Evolutionary conservation across 2,329 filamentous ascomycete genomes (phyloP).

Genomic region (Scopulariopsis brevicaulis): DNA sequence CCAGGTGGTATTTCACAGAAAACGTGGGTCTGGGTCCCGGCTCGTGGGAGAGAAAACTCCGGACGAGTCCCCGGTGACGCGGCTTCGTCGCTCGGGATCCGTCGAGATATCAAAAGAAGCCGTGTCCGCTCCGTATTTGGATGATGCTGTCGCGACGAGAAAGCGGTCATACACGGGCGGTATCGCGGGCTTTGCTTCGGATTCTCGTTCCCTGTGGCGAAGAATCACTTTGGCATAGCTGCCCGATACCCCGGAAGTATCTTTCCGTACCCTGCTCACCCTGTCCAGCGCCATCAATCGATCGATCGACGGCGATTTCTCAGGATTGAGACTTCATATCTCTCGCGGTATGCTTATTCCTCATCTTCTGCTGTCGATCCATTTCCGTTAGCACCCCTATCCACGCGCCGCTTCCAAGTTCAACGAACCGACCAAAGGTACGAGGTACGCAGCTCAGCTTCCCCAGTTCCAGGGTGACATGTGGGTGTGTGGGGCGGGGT

Average conservation of each 20-base stretch:
- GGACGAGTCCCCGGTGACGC: not conserved
- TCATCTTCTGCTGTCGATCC: not conserved
- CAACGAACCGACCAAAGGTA: not conserved
- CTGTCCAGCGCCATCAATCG: not conserved
- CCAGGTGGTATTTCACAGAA: not conserved
- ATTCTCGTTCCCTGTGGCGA: conserved; percentile 1
- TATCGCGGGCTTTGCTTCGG: not conserved
- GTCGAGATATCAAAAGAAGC: not conserved
- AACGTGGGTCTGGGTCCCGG: not conserved
- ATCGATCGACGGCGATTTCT: not conserved
- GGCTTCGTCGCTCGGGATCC: no score
- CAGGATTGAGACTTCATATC: not conserved
- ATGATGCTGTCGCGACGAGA: not conserved
- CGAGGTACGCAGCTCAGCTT: not conserved
- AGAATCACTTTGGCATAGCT: conserved; percentile 2
- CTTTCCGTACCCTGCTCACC: not conserved
- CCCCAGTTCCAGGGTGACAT: conserved; percentile 5
- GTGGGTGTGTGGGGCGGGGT: conserved; percentile 3
- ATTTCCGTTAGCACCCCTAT: not conserved
- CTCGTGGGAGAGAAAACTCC: not conserved
- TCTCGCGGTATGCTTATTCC: not conserved
- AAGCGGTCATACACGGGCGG: not conserved
- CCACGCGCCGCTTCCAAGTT: not conserved
- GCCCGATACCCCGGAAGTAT: conserved; percentile 4
- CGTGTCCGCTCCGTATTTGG: not conserved